phyloP scores from a whole-genome alignment of 345 rosid genomes.

The Lepidium didymum region DNA sequence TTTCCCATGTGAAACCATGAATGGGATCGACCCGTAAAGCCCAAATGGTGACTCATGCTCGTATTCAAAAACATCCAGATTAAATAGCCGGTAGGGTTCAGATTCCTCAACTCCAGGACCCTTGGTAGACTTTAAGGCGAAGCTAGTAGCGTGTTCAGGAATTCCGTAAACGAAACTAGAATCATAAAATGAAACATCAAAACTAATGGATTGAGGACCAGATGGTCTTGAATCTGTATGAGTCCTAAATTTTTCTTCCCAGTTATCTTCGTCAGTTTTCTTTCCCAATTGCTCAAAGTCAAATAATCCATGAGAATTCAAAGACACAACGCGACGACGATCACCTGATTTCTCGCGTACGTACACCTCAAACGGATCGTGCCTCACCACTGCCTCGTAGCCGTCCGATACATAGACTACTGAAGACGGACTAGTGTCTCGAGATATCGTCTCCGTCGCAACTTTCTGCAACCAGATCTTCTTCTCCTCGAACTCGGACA shows the following conservation, averaged over 20 bases:
- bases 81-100: slow-evolving; percentile 87
- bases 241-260: slow-evolving; percentile 82
- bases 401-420: slow-evolving; percentile 55
- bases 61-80: slow-evolving; percentile 90
- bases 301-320: slow-evolving; percentile 76
- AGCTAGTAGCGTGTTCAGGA: slow-evolving; percentile 85
- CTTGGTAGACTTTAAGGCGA: slow-evolving; percentile 78
- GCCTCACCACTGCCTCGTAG: slow-evolving; percentile 76
- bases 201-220: slow-evolving; percentile 93
- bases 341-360: slow-evolving; percentile 56
- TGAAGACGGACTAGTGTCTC: slow-evolving; percentile 48
- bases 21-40: slow-evolving; percentile 84
- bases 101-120: slow-evolving; percentile 87
- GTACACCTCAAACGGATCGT: slow-evolving; percentile 78
- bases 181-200: slow-evolving; percentile 84
- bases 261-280: slow-evolving; percentile 67
- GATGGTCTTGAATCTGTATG: slow-evolving; percentile 80
- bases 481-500: slow-evolving; percentile 51
- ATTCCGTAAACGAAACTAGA: slow-evolving; percentile 84
- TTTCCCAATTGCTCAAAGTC: slow-evolving; percentile 81
- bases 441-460: slow-evolving; percentile 44
- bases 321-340: slow-evolving; percentile 49
- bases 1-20: slow-evolving; percentile 89
- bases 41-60: slow-evolving; percentile 92
- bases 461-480: slow-evolving; percentile 68